Conservation (phyloP, 1,284 basidiomycete genomes). For the Naganishia albida region DNA sequence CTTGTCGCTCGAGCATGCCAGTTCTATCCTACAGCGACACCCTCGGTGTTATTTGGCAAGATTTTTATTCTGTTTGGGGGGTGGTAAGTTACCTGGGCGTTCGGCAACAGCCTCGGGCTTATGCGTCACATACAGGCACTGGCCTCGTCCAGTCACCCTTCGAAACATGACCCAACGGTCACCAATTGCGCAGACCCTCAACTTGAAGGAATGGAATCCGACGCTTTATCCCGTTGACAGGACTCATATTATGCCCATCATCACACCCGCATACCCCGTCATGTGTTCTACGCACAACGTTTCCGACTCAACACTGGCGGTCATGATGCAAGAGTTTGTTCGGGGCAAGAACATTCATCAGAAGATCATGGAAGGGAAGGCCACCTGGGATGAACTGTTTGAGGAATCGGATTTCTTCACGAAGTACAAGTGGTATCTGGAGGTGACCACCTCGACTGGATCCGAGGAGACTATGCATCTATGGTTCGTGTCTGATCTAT, state of each 20-base stretch:
- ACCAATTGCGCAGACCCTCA: constrained; percentile 31
- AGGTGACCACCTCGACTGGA: constrained; percentile 89
- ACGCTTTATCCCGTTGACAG: constrained; percentile 93
- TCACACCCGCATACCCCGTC: constrained; percentile 98
- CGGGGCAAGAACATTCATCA: constrained; percentile 62
- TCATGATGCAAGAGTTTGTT: constrained; percentile 96
- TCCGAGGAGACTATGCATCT: constrained; percentile 85
- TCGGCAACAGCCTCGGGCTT: constrained; percentile 30
- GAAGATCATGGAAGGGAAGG: constrained; percentile 17
- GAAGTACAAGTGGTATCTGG: constrained; percentile 97
- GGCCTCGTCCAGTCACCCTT: constrained; percentile 95
- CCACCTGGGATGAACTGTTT: constrained; percentile 91
- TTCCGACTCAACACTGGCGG: constrained; percentile 89
- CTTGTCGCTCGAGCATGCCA: constrained; percentile 98
- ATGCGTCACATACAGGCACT: constrained; percentile 65
- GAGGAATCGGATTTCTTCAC: constrained; percentile 94
- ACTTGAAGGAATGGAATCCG: constrained; percentile 94
- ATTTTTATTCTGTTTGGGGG: constrained; percentile 97
- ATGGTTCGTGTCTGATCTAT: constrained; percentile 64
- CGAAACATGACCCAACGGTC: constrained; percentile 84
- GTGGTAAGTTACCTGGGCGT: constrained; percentile 64
- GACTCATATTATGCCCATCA: constrained; percentile 98
- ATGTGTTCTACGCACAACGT: constrained; percentile 99
- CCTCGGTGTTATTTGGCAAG: constrained; percentile 92
- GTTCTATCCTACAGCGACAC: constrained; percentile 90